These are phyloP conservation scores for Postia placenta DNA, from an alignment of 768 basidiomycete genomes.

Conservation along the genomic window DNA sequence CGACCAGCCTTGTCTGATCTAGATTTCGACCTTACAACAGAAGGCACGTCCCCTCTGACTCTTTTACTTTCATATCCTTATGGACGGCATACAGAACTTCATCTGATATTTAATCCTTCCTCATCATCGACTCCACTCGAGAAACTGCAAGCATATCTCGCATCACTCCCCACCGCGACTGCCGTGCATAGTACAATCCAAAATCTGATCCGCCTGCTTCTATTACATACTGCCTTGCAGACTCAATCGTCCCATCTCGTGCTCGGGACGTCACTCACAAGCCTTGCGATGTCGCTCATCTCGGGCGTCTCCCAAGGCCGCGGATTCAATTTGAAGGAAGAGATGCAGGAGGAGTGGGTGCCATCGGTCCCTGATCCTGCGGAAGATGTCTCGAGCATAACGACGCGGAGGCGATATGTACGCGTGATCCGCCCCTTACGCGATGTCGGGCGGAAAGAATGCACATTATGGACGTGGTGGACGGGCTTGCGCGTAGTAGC, in stretches of 20 bases:
- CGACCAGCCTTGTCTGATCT: slow-evolving; percentile 19
- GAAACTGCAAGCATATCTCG: slow-evolving; percentile 45
- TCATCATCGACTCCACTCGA: slow-evolving; percentile 18
- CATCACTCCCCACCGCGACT: slow-evolving; percentile 69
- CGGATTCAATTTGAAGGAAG: slow-evolving; percentile 64
- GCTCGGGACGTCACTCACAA: slow-evolving; percentile 75
- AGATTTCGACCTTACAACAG: slow-evolving; percentile 43
- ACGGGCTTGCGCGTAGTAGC: slow-evolving; percentile 46
- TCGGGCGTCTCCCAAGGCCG: slow-evolving; percentile 72
- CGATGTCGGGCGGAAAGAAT: slow-evolving; percentile 77
- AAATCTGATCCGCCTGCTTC: slow-evolving; percentile 57
- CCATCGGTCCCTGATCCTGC: slow-evolving; percentile 15
- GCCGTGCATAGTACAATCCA: slow-evolving; percentile 55
- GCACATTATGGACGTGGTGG: slow-evolving; percentile 77
- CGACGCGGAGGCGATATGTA: slow-evolving; percentile 24
- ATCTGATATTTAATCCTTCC: slow-evolving; percentile 9
- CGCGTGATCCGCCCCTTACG: slow-evolving; percentile 61
- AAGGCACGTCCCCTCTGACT: slow-evolving; percentile 32
- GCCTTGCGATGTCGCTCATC: slow-evolving; percentile 67
- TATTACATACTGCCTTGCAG: slow-evolving; percentile 58
- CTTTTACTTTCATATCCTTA: background rate
- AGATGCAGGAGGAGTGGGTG: slow-evolving; percentile 68
- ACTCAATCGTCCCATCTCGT: slow-evolving; percentile 67
- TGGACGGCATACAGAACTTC: slow-evolving; percentile 18
- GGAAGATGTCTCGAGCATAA: background rate